A percentile compares a stretch with the other conserved stretches of the same genome.
Evolutionary conservation across 2,329 filamentous ascomycete species (phyloP).

Genomic region (Zelopaecilomyces penicillatus): DNA sequence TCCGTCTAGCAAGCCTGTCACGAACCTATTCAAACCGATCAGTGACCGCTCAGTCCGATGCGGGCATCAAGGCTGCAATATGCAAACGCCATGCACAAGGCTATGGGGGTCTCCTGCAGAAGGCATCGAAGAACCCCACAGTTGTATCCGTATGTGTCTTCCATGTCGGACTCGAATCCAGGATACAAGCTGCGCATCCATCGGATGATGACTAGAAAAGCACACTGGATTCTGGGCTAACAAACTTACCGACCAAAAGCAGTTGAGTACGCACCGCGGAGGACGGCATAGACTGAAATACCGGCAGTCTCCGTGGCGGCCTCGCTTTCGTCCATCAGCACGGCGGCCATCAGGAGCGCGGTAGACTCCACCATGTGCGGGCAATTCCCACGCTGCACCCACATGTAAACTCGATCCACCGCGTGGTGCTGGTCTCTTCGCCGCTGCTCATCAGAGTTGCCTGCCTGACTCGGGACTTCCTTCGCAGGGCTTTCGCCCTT

Average conservation of each 20-base stretch:
- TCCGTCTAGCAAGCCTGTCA: constrained; percentile 70
- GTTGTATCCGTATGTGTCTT: too few relatives aligned
- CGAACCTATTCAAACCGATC: constrained; percentile 46
- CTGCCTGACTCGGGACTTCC: neutral
- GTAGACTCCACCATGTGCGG: constrained; percentile 76
- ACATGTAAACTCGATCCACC: constrained; percentile 53
- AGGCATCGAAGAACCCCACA: too few relatives aligned
- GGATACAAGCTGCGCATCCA: neutral
- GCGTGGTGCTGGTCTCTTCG: constrained; percentile 33
- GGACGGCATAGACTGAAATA: constrained; percentile 49
- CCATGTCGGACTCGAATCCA: too few relatives aligned
- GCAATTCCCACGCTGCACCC: constrained; percentile 65
- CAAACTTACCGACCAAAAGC: constrained; percentile 61
- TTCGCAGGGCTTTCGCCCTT: neutral
- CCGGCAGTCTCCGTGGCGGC: constrained; percentile 22
- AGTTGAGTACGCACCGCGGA: constrained; percentile 59
- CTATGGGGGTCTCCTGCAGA: too few relatives aligned
- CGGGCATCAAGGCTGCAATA: too few relatives aligned
- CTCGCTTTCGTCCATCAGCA: constrained; percentile 50
- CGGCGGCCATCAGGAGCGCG: constrained; percentile 60
- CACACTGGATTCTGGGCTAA: neutral
- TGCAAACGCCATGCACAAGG: too few relatives aligned
- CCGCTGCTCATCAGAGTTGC: constrained; percentile 6
- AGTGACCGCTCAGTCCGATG: too few relatives aligned
- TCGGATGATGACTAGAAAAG: neutral